Percentiles rank a stretch among this genome's conserved stretches.
phyloP scores from a whole-genome alignment of 345 rosid genomes.

The Moringa oleifera region DNA sequence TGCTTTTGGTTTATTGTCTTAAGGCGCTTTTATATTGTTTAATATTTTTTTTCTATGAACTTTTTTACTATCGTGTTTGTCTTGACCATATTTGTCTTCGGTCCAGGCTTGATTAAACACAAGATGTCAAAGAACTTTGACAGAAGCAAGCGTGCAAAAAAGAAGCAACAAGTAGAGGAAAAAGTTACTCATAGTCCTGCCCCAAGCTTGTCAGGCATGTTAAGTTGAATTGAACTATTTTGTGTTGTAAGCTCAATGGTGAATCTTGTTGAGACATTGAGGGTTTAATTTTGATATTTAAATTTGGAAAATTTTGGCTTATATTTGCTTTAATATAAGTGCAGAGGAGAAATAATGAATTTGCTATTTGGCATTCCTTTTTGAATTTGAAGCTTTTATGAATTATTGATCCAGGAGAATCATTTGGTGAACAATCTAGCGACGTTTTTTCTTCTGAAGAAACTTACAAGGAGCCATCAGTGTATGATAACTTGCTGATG shows the following conservation, averaged over 20 bases:
- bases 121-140: slow-evolving; percentile 22
- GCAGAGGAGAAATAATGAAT: not conserved
- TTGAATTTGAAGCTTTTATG: slow-evolving; percentile 7
- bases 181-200: slow-evolving; percentile 17
- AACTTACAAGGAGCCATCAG: slow-evolving; percentile 35
- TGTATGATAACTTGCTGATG: slow-evolving; percentile 40
- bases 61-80: no score
- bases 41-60: no score
- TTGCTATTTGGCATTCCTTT: not conserved
- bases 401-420: slow-evolving; percentile 21
- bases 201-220: slow-evolving; percentile 34
- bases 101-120: slow-evolving; percentile 37
- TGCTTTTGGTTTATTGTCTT: no score
- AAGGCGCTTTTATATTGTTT: no score
- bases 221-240: slow-evolving; percentile 1
- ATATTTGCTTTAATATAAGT: not conserved
- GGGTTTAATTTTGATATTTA: not conserved
- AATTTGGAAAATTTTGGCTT: not conserved
- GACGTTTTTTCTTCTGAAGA: slow-evolving; percentile 26
- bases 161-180: slow-evolving; percentile 26
- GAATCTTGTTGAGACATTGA: no score
- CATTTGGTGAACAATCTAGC: slow-evolving; percentile 20
- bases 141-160: slow-evolving; percentile 21
- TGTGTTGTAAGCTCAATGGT: not conserved
- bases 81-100: not conserved